phyloP scores from a whole-genome alignment of 2,329 filamentous ascomycete genomes.

The Claviceps fusiformis region DNA sequence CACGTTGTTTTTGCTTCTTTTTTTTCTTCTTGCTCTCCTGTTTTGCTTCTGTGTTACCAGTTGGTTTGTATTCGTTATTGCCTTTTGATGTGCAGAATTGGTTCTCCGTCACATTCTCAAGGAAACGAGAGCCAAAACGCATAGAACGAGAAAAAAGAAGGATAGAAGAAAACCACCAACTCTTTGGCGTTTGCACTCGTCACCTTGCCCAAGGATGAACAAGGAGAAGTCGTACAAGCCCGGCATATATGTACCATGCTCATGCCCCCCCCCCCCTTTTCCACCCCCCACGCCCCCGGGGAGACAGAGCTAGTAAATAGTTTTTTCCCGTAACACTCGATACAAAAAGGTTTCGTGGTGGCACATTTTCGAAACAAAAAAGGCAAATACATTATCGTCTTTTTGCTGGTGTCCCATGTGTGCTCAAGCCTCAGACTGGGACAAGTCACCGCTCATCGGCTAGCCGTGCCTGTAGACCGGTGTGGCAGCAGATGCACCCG shows the following conservation, averaged over 20 bases:
- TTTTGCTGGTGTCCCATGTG: neutral
- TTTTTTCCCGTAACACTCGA: neutral
- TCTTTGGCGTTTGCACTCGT: neutral
- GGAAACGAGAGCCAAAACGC: no score
- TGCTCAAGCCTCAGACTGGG: neutral
- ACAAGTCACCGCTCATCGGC: slow-evolving; percentile 3
- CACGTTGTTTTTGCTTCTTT: no score
- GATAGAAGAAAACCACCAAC: neutral
- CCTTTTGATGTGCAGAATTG: no score
- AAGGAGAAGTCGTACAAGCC: neutral
- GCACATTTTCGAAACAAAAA: neutral
- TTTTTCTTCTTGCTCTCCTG: no score
- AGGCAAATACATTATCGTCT: neutral
- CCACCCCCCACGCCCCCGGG: no score
- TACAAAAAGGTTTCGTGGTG: neutral
- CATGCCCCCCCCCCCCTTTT: no score
- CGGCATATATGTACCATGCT: neutral
- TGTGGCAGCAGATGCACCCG: slow-evolving; percentile 2
- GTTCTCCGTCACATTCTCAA: no score
- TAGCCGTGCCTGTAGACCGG: slow-evolving; percentile 4
- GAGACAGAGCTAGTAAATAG: neutral
- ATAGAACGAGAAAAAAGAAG: no score
- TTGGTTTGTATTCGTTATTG: no score
- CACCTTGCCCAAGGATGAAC: neutral
- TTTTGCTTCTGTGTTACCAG: no score